phyloP scores from a whole-genome alignment of 2,329 filamentous ascomycete genomes.

The Verticillium nonalfalfae region DNA sequence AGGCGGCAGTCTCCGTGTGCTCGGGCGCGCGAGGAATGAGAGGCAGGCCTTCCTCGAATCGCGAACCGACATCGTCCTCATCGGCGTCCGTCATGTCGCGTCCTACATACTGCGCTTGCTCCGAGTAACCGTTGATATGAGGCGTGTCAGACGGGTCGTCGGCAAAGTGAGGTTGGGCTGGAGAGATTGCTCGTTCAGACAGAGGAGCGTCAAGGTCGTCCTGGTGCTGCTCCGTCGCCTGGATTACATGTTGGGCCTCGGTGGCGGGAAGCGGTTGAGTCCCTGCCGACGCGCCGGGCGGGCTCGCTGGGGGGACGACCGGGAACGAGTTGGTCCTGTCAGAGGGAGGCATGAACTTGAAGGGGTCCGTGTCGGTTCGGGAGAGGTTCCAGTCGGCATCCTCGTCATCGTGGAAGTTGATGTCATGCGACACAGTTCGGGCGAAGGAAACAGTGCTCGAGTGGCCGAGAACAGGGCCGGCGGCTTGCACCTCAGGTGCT shows the following conservation, averaged over 20 bases:
- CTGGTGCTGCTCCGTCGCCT: conserved; percentile 27
- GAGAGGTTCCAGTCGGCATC: conserved; percentile 51
- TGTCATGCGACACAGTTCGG: conserved; percentile 56
- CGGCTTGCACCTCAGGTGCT: not conserved
- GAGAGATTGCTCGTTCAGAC: not conserved
- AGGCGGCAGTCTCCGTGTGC: not conserved
- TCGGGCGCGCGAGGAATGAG: conserved; percentile 38
- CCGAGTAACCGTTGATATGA: not conserved
- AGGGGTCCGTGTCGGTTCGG: conserved; percentile 48
- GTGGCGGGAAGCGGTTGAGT: conserved; percentile 37
- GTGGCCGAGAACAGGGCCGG: conserved; percentile 25
- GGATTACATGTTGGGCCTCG: conserved; percentile 46
- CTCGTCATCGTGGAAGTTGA: conserved; percentile 53
- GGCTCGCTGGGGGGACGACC: conserved; percentile 37
- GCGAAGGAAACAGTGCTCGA: conserved; percentile 57
- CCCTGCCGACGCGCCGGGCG: conserved; percentile 7
- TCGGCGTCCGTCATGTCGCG: conserved; percentile 33
- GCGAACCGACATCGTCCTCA: conserved; percentile 43
- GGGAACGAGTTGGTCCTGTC: conserved; percentile 61
- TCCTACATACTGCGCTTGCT: conserved; percentile 30
- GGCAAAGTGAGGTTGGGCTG: not conserved
- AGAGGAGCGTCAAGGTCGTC: conserved; percentile 16
- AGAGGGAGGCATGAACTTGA: conserved; percentile 51
- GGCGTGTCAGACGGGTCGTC: not conserved
- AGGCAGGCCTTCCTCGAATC: conserved; percentile 66